A percentile compares a stretch with the other conserved stretches of the same genome.
phyloP scores from a whole-genome alignment of 202 grass and related monocot genomes.

The Eragrostis tef region DNA sequence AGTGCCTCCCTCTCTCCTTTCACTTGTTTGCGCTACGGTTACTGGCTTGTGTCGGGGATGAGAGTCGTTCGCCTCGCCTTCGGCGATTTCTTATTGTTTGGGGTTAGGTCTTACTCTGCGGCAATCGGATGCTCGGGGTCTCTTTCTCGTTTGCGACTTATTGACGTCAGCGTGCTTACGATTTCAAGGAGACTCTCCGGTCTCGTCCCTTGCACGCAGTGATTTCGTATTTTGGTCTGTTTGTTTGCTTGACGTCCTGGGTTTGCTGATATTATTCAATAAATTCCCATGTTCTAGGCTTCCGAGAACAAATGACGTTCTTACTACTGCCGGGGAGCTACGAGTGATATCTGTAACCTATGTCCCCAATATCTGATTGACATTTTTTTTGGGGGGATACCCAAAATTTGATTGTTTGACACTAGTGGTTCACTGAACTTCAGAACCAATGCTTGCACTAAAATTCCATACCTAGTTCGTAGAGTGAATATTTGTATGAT shows the following conservation, averaged over 20 bases:
- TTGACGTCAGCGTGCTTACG: not conserved
- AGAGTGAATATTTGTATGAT: not conserved
- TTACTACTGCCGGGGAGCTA: not conserved
- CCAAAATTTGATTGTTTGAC: not conserved
- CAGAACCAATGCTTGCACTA: not conserved
- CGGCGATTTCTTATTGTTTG: not conserved
- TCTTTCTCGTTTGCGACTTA: not conserved
- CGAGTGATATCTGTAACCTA: not conserved
- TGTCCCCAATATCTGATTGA: not conserved
- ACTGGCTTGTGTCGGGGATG: not conserved
- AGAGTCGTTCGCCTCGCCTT: not conserved
- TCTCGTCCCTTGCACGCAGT: not conserved
- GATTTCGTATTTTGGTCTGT: not conserved
- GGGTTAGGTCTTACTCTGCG: not conserved
- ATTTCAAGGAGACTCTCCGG: not conserved
- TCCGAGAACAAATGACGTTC: not conserved
- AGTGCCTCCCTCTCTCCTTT: not conserved
- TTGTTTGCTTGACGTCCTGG: not conserved
- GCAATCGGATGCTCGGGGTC: not conserved
- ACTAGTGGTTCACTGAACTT: not conserved
- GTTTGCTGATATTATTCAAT: conserved; percentile 8
- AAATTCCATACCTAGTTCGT: not conserved
- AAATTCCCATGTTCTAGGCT: not conserved
- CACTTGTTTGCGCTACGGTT: not conserved
- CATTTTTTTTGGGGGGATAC: not conserved